Conservation (phyloP, 2,329 filamentous ascomycete species). For the Diaporthe humulicola region DNA sequence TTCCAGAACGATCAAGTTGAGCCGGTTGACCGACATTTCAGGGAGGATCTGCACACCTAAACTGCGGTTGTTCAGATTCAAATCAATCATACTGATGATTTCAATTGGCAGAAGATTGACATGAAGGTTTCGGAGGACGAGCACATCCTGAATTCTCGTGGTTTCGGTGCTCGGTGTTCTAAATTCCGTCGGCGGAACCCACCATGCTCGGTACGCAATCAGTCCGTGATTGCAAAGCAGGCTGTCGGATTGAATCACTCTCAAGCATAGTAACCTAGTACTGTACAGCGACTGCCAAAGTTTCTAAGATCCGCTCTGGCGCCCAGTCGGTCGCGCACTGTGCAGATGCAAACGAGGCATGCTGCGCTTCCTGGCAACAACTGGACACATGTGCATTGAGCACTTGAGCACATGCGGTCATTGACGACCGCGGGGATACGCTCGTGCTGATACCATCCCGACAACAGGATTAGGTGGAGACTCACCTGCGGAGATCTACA, state of each 20-base stretch:
- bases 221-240: neutral
- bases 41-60: too few species aligned
- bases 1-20: neutral
- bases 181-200: constrained; percentile 2
- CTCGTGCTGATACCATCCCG: neutral
- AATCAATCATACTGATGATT: neutral
- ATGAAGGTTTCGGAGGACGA: neutral
- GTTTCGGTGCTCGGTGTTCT: constrained; percentile 4
- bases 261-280: neutral
- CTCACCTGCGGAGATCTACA: neutral
- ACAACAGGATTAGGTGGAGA: neutral
- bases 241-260: neutral
- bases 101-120: neutral
- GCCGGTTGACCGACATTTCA: too few species aligned
- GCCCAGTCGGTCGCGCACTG: neutral
- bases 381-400: neutral
- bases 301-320: neutral
- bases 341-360: neutral
- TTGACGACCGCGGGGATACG: neutral
- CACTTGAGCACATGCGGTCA: neutral
- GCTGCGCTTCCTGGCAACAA: neutral
- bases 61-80: neutral
- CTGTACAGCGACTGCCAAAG: neutral
- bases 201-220: neutral
- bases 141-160: neutral